A percentile compares a stretch with the other conserved stretches of the same genome.
phyloP scores from a whole-genome alignment of 148 eudicot species.

The Nepenthes mirabilis region DNA sequence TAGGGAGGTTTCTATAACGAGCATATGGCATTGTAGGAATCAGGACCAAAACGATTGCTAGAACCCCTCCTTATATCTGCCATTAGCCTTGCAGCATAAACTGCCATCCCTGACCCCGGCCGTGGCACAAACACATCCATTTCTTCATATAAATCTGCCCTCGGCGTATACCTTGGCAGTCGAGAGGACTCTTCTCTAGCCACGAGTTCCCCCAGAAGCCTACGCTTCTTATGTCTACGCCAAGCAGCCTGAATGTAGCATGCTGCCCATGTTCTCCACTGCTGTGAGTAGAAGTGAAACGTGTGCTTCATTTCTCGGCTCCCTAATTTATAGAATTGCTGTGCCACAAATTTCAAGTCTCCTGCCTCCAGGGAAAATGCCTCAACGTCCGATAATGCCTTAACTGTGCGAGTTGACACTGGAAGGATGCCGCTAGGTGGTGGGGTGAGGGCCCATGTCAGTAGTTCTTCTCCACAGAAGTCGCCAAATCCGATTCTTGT shows the following conservation, averaged over 20 bases:
- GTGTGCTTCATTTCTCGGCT: constrained; percentile 10
- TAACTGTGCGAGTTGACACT: constrained; percentile 9
- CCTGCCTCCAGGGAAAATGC: constrained; percentile 11
- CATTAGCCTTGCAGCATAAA: constrained; percentile 17
- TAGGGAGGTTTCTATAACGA: background rate
- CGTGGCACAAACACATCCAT: constrained; percentile 13
- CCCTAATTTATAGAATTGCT: constrained; percentile 6
- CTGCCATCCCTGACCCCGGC: constrained; percentile 16
- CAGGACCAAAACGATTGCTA: constrained; percentile 21
- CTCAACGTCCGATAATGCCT: constrained; percentile 12
- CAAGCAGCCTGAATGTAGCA: constrained; percentile 17
- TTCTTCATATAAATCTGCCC: constrained; percentile 5
- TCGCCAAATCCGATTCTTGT: constrained; percentile 8
- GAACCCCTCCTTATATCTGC: constrained; percentile 13
- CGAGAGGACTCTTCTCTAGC: too few species aligned
- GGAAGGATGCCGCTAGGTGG: constrained; percentile 5
- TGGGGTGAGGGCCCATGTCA: constrained; percentile 15
- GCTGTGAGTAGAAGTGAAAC: constrained; percentile 9
- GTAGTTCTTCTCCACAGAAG: constrained; percentile 12
- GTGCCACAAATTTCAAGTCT: constrained; percentile 8
- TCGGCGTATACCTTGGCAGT: background rate
- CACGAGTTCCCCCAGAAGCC: constrained; percentile 5
- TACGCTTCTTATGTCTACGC: constrained; percentile 9
- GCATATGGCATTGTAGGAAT: background rate
- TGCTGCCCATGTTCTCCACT: constrained; percentile 14